Base-by-base conservation (phyloP, 352 stramenopile genomes). In the Pythium angustatum region DNA sequence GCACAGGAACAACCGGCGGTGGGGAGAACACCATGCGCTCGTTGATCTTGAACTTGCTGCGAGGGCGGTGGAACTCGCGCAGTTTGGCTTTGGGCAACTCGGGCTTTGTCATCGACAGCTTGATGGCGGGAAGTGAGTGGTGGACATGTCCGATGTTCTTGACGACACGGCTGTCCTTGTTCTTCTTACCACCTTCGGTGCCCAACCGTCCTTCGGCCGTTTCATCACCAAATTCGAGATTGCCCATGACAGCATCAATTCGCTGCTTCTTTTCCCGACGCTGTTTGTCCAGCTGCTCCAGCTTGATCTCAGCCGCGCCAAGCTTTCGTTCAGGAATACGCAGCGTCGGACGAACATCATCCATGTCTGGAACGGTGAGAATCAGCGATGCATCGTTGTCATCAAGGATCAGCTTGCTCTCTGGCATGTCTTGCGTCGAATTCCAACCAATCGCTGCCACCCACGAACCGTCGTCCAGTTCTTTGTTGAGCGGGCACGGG, bases 41-140 rank as follows among this genome's bases (percentile, higher is more conserved):
- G 51, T 90, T 93, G 51, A 94, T 93, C 71, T 93, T 93, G 58
- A 96, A 96, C 49, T 91, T 93, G 33, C 83, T 83, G 12, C 87
- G 82, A 26, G 87, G 87, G 14, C 87, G 77, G 69, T 96, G 87
- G 49, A 94, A 93, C 38, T 93, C 85, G 7, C 87, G 81, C 33
- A 96, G 55, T 45, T 94, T 93, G 1, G 83, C 60, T 64, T 93
- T 93, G 2, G 85, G 82, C 0, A 96, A 73, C 68, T 96, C 87
- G 21, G 87, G 84, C 34, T 95, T 95, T 7, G 84, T 93, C 51
- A 93, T 74, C 34, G 81, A 90, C 24, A 95, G 75, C 70, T 96
- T 94, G 68, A 94, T 93, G 11, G 87, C 87, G n/a, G 84, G 85
- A 12, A 96, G 69, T 15, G 85, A 94, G 66, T 96, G 87, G 43